A percentile compares a stretch with the other conserved stretches of the same genome.
phyloP scores from a whole-genome alignment of 2,329 filamentous ascomycete genomes.

The Penicillium sp. region DNA sequence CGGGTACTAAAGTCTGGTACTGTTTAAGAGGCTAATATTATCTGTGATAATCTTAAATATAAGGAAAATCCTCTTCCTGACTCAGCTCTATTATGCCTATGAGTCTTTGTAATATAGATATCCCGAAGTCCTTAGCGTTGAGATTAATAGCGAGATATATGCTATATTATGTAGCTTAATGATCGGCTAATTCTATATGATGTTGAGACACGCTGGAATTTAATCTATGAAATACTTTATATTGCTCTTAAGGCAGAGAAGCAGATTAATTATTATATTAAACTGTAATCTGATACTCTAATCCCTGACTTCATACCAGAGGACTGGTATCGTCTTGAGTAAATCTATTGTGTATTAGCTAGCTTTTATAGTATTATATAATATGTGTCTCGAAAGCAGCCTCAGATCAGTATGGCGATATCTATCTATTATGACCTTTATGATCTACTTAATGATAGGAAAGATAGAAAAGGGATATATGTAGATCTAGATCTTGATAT shows the following conservation, averaged over 20 bases:
- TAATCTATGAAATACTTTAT: conserved; percentile 8
- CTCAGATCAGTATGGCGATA: conserved; percentile 11
- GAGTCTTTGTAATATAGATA: conserved; percentile 11
- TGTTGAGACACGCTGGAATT: conserved; percentile 12
- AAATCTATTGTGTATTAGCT: conserved; percentile 6
- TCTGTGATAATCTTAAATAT: background rate
- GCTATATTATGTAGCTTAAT: conserved; percentile 3
- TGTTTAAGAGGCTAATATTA: conserved; percentile 1
- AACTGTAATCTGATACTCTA: background rate
- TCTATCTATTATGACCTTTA: conserved; percentile 14
- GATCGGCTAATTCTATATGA: conserved; percentile 11
- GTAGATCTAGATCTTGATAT: conserved; percentile 9
- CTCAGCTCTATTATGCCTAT: background rate
- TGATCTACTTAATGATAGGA: background rate
- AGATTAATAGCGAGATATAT: conserved; percentile 8
- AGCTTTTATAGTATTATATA: conserved; percentile 7
- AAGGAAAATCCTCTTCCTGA: background rate
- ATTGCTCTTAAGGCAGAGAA: background rate
- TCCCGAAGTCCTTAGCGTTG: conserved; percentile 8
- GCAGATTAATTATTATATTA: conserved; percentile 10
- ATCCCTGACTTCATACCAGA: conserved; percentile 7
- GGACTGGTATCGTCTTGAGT: conserved; percentile 8
- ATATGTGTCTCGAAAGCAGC: conserved; percentile 1
- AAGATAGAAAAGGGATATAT: background rate
- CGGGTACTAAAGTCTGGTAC: conserved; percentile 1